phyloP scores from a whole-genome alignment of 2,329 filamentous ascomycete genomes.

The Epichloe typhina region DNA sequence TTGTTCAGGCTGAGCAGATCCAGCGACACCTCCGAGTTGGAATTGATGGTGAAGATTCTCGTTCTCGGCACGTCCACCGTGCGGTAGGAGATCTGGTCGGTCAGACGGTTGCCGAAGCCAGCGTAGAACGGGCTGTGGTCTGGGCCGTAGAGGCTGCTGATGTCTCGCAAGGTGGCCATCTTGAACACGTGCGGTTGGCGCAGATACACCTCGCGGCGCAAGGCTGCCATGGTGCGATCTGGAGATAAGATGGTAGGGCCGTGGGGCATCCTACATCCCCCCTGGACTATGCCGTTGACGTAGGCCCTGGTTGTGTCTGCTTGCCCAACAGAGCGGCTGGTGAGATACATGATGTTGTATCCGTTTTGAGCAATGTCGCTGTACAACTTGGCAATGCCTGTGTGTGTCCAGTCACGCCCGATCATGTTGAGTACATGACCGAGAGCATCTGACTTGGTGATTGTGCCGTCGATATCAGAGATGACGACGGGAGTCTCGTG shows the following conservation, averaged over 20 bases:
- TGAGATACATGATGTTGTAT: constrained; percentile 98
- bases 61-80: constrained; percentile 90
- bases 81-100: constrained; percentile 89
- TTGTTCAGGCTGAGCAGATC: constrained; percentile 85
- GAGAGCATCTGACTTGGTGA: constrained; percentile 91
- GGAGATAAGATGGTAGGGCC: constrained; percentile 93
- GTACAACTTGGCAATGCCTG: constrained; percentile 92
- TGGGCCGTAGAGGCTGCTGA: constrained; percentile 71
- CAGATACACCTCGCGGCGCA: constrained; percentile 85
- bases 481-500: constrained; percentile 90
- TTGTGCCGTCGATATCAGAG: constrained; percentile 96
- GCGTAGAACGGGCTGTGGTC: constrained; percentile 83
- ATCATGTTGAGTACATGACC: constrained; percentile 95
- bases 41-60: constrained; percentile 97
- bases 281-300: constrained; percentile 77
- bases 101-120: constrained; percentile 91
- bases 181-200: constrained; percentile 98
- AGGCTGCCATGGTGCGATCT: constrained; percentile 84
- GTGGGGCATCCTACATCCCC: constrained; percentile 74
- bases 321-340: constrained; percentile 84
- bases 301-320: constrained; percentile 85
- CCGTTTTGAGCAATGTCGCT: constrained; percentile 90
- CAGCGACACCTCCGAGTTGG: constrained; percentile 86
- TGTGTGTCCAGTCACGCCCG: constrained; percentile 93
- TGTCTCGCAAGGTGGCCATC: constrained; percentile 94